These are phyloP conservation scores for Blepharisma stoltei DNA, from an alignment of 73 alveolate species.

Conservation along the genomic window DNA sequence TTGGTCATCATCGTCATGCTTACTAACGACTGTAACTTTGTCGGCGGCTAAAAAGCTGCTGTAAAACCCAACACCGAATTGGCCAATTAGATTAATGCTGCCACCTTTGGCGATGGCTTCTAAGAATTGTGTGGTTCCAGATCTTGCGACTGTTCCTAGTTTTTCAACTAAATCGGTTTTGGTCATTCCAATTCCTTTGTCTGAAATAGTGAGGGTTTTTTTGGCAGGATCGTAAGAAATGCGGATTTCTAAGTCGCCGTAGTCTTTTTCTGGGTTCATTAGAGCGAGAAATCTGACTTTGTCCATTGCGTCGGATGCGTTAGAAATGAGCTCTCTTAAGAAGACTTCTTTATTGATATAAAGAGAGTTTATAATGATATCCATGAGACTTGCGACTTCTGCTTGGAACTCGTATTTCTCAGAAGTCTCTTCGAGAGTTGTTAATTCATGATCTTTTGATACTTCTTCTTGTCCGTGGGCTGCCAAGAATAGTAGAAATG, in stretches of 20 bases:
- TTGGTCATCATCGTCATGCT: slow-evolving; percentile 96
- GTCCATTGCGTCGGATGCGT: slow-evolving; percentile 99
- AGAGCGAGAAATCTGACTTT: slow-evolving; percentile 92
- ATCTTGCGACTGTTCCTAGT: slow-evolving; percentile 98
- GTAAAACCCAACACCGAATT: slow-evolving; percentile 99
- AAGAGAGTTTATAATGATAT: slow-evolving; percentile 95
- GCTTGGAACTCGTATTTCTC: slow-evolving; percentile 93
- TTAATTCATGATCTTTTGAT: not conserved
- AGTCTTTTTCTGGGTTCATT: slow-evolving; percentile 73
- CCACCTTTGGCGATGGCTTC: slow-evolving; percentile 94
- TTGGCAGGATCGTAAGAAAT: slow-evolving; percentile 91
- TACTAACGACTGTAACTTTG: slow-evolving; percentile 97
- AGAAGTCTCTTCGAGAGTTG: not conserved
- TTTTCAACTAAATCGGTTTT: slow-evolving; percentile 90
- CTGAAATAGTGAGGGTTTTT: slow-evolving; percentile 85
- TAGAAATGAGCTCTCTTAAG: slow-evolving; percentile 98
- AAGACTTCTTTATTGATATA: slow-evolving; percentile 98
- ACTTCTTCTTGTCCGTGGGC: no score
- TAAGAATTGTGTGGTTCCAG: slow-evolving; percentile 99
- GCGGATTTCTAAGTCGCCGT: slow-evolving; percentile 69
- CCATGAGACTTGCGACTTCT: slow-evolving; percentile 94
- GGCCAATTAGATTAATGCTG: slow-evolving; percentile 84
- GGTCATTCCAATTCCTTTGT: slow-evolving; percentile 89
- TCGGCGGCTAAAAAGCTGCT: slow-evolving; percentile 97
- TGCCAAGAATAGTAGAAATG: no score